Base-by-base conservation (phyloP, 208 protist species). In the Leishmania tropica region DNA sequence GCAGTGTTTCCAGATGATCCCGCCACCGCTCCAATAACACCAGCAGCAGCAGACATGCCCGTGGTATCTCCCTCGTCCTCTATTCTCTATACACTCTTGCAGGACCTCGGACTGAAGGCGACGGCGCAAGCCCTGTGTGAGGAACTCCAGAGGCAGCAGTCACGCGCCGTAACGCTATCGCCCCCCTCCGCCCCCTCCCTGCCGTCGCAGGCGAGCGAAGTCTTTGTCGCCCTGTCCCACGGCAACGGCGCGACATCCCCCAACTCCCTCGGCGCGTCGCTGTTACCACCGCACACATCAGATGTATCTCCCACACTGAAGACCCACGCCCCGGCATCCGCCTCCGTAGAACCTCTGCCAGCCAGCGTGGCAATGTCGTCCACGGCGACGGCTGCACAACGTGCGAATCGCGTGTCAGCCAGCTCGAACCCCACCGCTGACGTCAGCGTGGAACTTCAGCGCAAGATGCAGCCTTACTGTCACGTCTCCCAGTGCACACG, bases 21-120 rank as follows among this genome's bases (percentile, higher is more conserved):
- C 70, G 28, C 45, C 45, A 53, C 70, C 37, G 24, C 53, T 3
- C 17, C 31, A 68, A 48, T 37, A 45, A 8, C 53, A 11, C 3
- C 17, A 28, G 45, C 45, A 37, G 19, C 17, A 48, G 37, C 40
- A 45, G 40, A 67, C 42, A 62, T 71, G 31, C 51, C 81, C 75
- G 51, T 17, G 24, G 11, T n/a, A 42, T 40, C 35, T 21, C 31
- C 78, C 24, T 79, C 83, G 47, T 83, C 83, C 78, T 79, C 83
- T 21, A 51, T 80, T n/a, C 83, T 86, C 37, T 86, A 83, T 77
- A 83, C 78, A 35, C 83, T 95, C n/a, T 82, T 95, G 53, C 77
- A 88, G 47, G 84, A 89, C 53, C 85, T 95, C 42, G 87, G 89
- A 17, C 75, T 92, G 60, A 87, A 81, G 37, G 90, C 90, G 11